Evolutionary conservation across 352 stramenopile species (phyloP), one percentile per base, ranked within the genome.

Genomic region (Blastocystis hominis): DNA sequence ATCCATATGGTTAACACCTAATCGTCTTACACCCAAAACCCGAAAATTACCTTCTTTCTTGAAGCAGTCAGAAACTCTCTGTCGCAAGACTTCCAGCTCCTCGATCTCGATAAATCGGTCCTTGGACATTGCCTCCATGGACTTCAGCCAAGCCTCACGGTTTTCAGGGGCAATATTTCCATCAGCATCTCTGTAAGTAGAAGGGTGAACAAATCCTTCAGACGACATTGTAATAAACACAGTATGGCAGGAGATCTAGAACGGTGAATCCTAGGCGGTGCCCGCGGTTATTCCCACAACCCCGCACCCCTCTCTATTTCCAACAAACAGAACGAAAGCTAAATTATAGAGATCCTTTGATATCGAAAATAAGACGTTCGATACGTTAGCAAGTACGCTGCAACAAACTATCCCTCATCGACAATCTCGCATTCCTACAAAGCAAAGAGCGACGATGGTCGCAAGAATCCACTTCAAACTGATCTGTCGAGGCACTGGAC

Each of bases 91-190:
- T 34, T 86, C 63, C 24, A 86, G 63, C 42, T 59, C 47, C 40
- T 86, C 76, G 36, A 86, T 86, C 40, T 86, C 63, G 7, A 86
- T 54, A 70, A 86, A 76, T 80, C 76, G n/a, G 4, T 86, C 76
- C 63, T 86, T 86, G 36, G 76, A 72, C 63, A 76, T 72, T 24
- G 54, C n/a, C 30, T 86, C 76, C 59, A 76, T 76, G 13, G 76
- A 42, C 59, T 76, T 72, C 59, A 86, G 54, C 59, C 59, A 86
- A 10, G 59, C 63, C 40, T 72, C 63, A 61, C 76, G 59, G 61
- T 86, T 86, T 44, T 86, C 76, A 44, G 76, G 76, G 47, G 76
- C 76, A 86, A 86, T 76, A 77, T 86, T 86, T 9, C 76, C 76
- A 36, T 86, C 56, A 9, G 38, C 76, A 63, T 80, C 70, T 80